Evolutionary conservation across 306 rosid species (phyloP), one percentile per base, ranked within the genome.

Genomic region (Trifolium pratense): DNA sequence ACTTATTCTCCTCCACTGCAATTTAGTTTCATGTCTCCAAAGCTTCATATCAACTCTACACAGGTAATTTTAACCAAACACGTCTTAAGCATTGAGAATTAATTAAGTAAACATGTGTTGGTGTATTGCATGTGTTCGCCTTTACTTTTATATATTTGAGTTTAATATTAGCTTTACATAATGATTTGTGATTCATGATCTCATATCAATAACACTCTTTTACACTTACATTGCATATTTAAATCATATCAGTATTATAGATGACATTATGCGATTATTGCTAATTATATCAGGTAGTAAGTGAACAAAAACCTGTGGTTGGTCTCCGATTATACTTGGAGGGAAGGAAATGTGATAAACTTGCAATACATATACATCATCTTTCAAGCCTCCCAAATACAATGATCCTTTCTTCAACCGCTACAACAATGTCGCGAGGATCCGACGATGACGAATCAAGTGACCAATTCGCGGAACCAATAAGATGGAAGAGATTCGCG

Each of bases 251-350:
- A 51, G 7, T 61, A 21, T 73, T 40, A 15, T n/a, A 21, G 4
- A 66, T 51, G 57, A 39, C 37, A 60, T 46, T 29, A 70, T 60
- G 36, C 59, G 66, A 34, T 48, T 52, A 72, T 71, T 43, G 53
- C 58, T 71, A 70, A 64, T 32, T 12, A 69, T 74, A 62, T 70
- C 88, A 93, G 98, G 96, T 93, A 58, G 78, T 86, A 63, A 89
- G 90, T 59, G 87, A 83, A 81, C 79, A 80, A 67, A 93, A 93
- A 74, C 98, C 98, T 2, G 88, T 89, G 29, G 97, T 93, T 73
- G 98, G 98, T 58, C 87, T 93, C 45, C 93, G 98, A 66, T 53
- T 93, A 55, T 93, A 85, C 78, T 86, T 93, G 58, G 98, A 93
- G 80, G 97, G 98, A 14, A 89, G 83, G 82, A 91, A 85, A 78